Evolutionary conservation across 2,329 filamentous ascomycete species (phyloP).

Genomic region (Phaeosphaeria sp.): DNA sequence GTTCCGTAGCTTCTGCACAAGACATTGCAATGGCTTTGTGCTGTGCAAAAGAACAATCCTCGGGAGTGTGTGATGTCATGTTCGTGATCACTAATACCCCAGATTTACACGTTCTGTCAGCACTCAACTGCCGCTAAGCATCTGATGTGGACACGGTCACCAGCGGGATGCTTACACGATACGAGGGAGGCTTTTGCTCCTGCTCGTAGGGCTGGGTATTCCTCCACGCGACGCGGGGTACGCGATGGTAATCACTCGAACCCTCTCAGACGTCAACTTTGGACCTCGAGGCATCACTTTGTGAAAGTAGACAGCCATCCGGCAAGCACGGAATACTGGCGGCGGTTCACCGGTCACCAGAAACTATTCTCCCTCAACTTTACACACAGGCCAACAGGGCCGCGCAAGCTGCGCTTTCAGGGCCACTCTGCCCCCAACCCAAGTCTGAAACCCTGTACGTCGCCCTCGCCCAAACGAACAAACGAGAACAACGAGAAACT

Average conservation of each 20-base stretch:
- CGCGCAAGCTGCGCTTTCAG: background rate
- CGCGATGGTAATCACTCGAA: background rate
- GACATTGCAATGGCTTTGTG: background rate
- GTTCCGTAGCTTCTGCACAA: background rate
- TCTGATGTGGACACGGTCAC: conserved; percentile 22
- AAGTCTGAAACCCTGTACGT: background rate
- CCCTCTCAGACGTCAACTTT: background rate
- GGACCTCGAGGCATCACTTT: background rate
- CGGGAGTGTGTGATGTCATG: conserved; percentile 7
- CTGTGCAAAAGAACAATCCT: background rate
- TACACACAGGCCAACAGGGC: background rate
- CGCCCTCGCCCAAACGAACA: too few species aligned
- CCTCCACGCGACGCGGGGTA: conserved; percentile 14
- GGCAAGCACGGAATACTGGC: background rate
- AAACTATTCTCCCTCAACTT: background rate
- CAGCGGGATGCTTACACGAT: conserved; percentile 32
- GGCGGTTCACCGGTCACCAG: background rate
- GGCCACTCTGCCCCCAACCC: background rate
- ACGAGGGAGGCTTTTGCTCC: conserved; percentile 19
- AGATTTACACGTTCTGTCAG: conserved; percentile 25
- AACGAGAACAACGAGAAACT: too few species aligned
- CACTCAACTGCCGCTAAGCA: conserved; percentile 31
- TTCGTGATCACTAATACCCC: conserved; percentile 12
- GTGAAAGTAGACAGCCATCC: background rate
- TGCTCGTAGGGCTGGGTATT: conserved; percentile 23